Conservation (phyloP, 2,329 filamentous ascomycete species). For the Metarhizium robertsii region DNA sequence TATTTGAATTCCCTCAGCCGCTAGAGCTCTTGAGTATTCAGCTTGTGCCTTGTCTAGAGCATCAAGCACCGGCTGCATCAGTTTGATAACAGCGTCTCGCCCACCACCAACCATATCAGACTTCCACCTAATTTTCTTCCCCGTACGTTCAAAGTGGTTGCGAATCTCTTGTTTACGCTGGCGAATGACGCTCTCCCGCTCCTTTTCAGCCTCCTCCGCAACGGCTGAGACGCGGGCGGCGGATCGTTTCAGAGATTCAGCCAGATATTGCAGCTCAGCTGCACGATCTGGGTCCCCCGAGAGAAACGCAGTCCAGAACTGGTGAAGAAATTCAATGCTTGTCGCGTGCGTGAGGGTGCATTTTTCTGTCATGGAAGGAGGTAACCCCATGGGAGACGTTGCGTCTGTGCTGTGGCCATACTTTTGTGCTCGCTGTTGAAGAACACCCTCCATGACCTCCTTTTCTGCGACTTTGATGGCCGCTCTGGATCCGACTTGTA, state of each 20-base stretch:
- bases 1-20: conserved; percentile 47
- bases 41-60: conserved; percentile 60
- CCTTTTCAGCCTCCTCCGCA: conserved; percentile 67
- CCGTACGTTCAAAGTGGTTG: conserved; percentile 61
- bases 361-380: conserved; percentile 47
- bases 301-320: conserved; percentile 90
- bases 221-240: conserved; percentile 72
- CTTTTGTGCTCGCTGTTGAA: conserved; percentile 50
- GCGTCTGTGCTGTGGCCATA: conserved; percentile 39
- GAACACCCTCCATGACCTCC: conserved; percentile 57
- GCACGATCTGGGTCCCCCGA: conserved; percentile 79
- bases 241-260: conserved; percentile 72
- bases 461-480: conserved; percentile 55
- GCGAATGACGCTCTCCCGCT: conserved; percentile 58
- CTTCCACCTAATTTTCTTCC: conserved; percentile 64
- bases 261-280: conserved; percentile 69
- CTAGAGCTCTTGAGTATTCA: conserved; percentile 64
- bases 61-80: conserved; percentile 65
- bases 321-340: conserved; percentile 89
- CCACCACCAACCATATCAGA: conserved; percentile 64
- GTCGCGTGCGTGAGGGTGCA: conserved; percentile 74
- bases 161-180: conserved; percentile 60
- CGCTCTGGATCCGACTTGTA: conserved; percentile 60
- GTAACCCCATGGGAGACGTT: conserved; percentile 42
- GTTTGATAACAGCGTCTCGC: conserved; percentile 60